Evolutionary conservation across 352 stramenopile species (phyloP).

Genomic region (Phytophthora kernoviae): DNA sequence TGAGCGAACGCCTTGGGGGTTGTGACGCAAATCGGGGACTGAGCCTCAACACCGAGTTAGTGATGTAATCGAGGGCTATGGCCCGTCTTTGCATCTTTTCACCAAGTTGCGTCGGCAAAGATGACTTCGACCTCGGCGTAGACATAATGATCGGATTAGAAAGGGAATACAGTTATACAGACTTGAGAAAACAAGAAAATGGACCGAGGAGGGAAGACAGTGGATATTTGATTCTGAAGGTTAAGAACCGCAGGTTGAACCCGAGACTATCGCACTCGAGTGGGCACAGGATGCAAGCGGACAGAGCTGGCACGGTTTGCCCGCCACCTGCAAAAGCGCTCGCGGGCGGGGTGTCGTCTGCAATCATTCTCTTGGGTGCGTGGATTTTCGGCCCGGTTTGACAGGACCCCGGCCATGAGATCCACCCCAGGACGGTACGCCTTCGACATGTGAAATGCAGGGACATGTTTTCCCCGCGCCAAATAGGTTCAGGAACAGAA

Average conservation of each 20-base stretch:
- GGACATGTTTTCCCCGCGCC: not conserved
- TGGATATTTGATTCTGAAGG: too few species aligned
- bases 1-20: not conserved
- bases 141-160: not conserved
- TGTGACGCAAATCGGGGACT: slow-evolving; percentile 2
- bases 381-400: slow-evolving; percentile 1
- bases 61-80: not conserved
- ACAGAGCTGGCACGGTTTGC: too few species aligned
- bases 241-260: too few species aligned
- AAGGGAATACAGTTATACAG: not conserved
- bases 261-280: too few species aligned
- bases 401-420: not conserved
- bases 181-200: not conserved
- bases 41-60: not conserved
- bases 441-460: slow-evolving; percentile 1
- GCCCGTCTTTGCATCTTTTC: slow-evolving; percentile 1
- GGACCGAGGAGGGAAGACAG: too few species aligned
- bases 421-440: too few species aligned
- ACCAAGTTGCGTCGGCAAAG: slow-evolving; percentile 7
- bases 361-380: not conserved
- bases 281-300: too few species aligned
- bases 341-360: too few species aligned
- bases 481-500: slow-evolving; percentile 2
- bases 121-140: not conserved
- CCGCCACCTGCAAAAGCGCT: too few species aligned